These are phyloP conservation scores for Zygotorulaspora florentina DNA, from an alignment of 805 yeast genomes.

Conservation along the genomic window DNA sequence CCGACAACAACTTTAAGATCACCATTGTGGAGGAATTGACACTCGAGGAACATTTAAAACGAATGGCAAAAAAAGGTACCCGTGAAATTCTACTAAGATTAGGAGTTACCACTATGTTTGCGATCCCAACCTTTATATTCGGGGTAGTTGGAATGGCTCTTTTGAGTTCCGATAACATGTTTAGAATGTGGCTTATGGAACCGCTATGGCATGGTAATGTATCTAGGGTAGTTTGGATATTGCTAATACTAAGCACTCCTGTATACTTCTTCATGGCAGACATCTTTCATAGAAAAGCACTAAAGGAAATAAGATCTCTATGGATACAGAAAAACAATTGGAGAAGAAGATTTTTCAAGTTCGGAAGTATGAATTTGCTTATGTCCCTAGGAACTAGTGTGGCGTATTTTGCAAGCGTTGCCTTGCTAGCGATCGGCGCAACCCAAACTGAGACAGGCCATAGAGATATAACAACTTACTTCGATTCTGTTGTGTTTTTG, in stretches of 20 bases:
- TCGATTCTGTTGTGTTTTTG: constrained; percentile 74
- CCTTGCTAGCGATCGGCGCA: constrained; percentile 47
- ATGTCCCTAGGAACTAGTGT: constrained; percentile 71
- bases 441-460: constrained; percentile 6
- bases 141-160: constrained; percentile 69
- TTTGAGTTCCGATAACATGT: constrained; percentile 39
- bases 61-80: constrained; percentile 47
- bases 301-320: constrained; percentile 51
- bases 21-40: constrained; percentile 50
- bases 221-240: constrained; percentile 59
- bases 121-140: constrained; percentile 64
- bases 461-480: constrained; percentile 60
- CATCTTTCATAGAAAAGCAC: constrained; percentile 63
- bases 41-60: constrained; percentile 59
- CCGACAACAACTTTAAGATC: constrained; percentile 42
- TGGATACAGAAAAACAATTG: constrained; percentile 56
- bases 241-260: constrained; percentile 63
- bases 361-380: constrained; percentile 75
- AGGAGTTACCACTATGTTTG: constrained; percentile 46
- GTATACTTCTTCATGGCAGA: constrained; percentile 73
- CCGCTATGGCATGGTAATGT: constrained; percentile 63
- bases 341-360: constrained; percentile 53
- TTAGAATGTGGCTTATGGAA: constrained; percentile 52
- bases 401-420: constrained; percentile 66
- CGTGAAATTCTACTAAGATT: constrained; percentile 44